These are phyloP conservation scores for Phaeophleospora eucalypticola DNA, from an alignment of 2,329 filamentous ascomycete genomes.

Conservation along the genomic window DNA sequence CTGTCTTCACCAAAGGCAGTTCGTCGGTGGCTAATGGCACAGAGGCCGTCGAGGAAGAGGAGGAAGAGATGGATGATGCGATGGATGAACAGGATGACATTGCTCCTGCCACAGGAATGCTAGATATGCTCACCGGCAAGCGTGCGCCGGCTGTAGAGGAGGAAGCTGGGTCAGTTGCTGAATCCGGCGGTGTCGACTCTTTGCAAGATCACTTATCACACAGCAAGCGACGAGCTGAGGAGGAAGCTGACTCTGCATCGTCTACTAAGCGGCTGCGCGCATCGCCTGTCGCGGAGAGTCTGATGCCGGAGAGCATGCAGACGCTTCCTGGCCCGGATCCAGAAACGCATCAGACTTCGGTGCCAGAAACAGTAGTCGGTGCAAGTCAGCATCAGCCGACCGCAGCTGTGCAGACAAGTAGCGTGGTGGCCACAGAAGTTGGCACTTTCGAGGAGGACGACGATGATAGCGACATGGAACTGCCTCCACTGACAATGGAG, in stretches of 20 bases:
- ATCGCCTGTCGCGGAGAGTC: conserved; percentile 14
- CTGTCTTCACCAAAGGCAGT: conserved; percentile 33
- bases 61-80: neutral
- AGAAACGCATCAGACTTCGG: conserved; percentile 3
- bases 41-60: conserved; percentile 7
- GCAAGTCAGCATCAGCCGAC: conserved; percentile 5
- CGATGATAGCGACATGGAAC: conserved; percentile 36
- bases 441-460: conserved; percentile 7
- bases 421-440: neutral
- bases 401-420: conserved; percentile 3
- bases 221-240: conserved; percentile 9
- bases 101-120: conserved; percentile 4
- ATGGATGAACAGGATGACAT: neutral
- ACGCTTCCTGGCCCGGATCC: conserved; percentile 12
- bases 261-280: conserved; percentile 22
- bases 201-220: conserved; percentile 1
- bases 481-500: conserved; percentile 34
- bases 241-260: conserved; percentile 1
- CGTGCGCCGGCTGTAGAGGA: neutral
- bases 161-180: neutral
- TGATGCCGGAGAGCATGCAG: conserved; percentile 2
- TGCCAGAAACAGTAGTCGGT: conserved; percentile 8
- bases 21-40: neutral
- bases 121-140: conserved; percentile 7
- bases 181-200: neutral